phyloP scores from a whole-genome alignment of 352 stramenopile species.

The Phytophthora niederhauseri region DNA sequence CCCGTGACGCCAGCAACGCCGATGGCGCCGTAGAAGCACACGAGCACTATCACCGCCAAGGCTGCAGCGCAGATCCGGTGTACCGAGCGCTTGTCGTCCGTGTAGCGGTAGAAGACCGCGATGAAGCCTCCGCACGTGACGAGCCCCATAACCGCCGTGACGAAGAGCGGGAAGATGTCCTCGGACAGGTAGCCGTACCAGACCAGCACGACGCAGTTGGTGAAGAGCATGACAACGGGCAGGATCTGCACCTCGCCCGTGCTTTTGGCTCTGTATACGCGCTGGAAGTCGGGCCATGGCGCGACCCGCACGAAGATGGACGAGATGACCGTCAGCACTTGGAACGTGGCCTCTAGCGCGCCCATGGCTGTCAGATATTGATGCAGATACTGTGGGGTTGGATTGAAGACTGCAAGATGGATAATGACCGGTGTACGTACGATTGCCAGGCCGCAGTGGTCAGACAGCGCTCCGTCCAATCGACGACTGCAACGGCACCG shows the following conservation, averaged over 20 bases:
- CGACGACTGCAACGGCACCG: slow-evolving; percentile 5
- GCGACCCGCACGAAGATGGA: slow-evolving; percentile 71
- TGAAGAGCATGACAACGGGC: slow-evolving; percentile 68
- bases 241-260: slow-evolving; percentile 58
- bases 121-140: slow-evolving; percentile 51
- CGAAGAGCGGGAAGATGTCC: slow-evolving; percentile 62
- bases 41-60: slow-evolving; percentile 24
- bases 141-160: slow-evolving; percentile 53
- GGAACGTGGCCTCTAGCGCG: slow-evolving; percentile 35
- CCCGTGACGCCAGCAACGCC: slow-evolving; percentile 35
- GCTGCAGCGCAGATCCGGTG: slow-evolving; percentile 24
- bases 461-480: background rate
- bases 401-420: slow-evolving; percentile 9
- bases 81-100: slow-evolving; percentile 31
- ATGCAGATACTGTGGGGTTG: background rate
- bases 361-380: slow-evolving; percentile 16
- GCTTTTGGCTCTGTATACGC: slow-evolving; percentile 54
- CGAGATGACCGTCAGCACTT: slow-evolving; percentile 68
- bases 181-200: slow-evolving; percentile 54
- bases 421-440: slow-evolving; percentile 11
- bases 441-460: too few species aligned
- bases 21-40: slow-evolving; percentile 43
- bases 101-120: slow-evolving; percentile 49
- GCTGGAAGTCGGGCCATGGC: slow-evolving; percentile 56
- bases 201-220: slow-evolving; percentile 66